A percentile compares a stretch with the other conserved stretches of the same genome.
Conservation (phyloP, 2,329 filamentous ascomycete species). For the Xylariomycetidae sp. region DNA sequence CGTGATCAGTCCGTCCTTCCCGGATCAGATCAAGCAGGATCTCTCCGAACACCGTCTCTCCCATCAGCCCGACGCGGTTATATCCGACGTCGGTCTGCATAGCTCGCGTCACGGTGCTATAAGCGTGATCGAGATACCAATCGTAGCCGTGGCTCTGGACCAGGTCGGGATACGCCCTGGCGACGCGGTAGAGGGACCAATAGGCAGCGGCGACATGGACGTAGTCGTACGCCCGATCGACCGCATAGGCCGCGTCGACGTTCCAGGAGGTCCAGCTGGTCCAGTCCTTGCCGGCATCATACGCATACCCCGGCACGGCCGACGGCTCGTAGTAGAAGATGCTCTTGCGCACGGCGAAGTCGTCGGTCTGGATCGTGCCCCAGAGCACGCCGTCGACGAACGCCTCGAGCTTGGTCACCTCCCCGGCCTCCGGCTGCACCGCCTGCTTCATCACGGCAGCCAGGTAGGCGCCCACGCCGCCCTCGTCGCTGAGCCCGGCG, state of each 20-base stretch:
- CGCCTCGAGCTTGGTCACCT: constrained; percentile 48
- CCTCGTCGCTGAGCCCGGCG: constrained; percentile 56
- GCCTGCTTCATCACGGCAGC: constrained; percentile 52
- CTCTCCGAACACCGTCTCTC: constrained; percentile 53
- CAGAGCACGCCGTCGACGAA: constrained; percentile 50
- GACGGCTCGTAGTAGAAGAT: constrained; percentile 52
- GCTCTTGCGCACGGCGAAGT: constrained; percentile 49
- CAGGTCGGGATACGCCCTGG: constrained; percentile 41
- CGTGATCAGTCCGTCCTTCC: constrained; percentile 38
- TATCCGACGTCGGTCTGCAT: constrained; percentile 38
- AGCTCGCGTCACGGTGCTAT: constrained; percentile 40
- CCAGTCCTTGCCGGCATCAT: constrained; percentile 43
- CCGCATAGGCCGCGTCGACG: constrained; percentile 36
- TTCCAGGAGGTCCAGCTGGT: constrained; percentile 48
- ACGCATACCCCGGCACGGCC: constrained; percentile 37
- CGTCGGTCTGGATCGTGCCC: constrained; percentile 40
- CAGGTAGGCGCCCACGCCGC: constrained; percentile 51
- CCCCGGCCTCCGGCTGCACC: constrained; percentile 41
- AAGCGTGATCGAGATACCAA: constrained; percentile 54
- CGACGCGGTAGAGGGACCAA: constrained; percentile 54
- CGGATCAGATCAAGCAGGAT: constrained; percentile 45
- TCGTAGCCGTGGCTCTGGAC: constrained; percentile 38
- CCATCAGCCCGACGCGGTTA: constrained; percentile 49
- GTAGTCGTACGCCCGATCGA: constrained; percentile 54
- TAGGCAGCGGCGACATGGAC: constrained; percentile 52